These are phyloP conservation scores for Boletus calvinii DNA, from an alignment of 1,284 basidiomycete genomes.

Conservation along the genomic window DNA sequence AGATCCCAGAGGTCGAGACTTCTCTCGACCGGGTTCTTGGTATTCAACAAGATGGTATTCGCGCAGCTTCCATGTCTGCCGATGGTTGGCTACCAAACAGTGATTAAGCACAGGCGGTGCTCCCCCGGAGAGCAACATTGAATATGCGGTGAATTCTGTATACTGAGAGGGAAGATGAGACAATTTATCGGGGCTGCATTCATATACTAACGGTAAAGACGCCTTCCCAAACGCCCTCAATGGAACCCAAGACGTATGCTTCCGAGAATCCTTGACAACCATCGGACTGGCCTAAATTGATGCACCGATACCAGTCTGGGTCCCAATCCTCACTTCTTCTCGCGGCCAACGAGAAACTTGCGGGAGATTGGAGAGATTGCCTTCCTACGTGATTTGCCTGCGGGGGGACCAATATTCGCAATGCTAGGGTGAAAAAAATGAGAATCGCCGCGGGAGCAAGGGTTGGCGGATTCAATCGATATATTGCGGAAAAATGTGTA, in stretches of 20 bases:
- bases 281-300: slow-evolving; percentile 38
- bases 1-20: slow-evolving; percentile 19
- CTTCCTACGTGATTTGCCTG: slow-evolving; percentile 35
- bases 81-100: slow-evolving; percentile 61
- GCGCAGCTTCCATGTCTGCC: slow-evolving; percentile 75
- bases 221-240: slow-evolving; percentile 77
- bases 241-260: slow-evolving; percentile 58
- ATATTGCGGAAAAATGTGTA: slow-evolving; percentile 43
- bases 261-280: slow-evolving; percentile 37
- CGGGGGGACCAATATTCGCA: slow-evolving; percentile 36
- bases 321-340: slow-evolving; percentile 49
- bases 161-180: slow-evolving; percentile 45
- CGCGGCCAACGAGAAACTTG: slow-evolving; percentile 25
- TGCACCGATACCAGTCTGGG: slow-evolving; percentile 58
- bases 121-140: slow-evolving; percentile 59
- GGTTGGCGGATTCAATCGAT: slow-evolving; percentile 50
- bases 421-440: slow-evolving; percentile 58
- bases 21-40: slow-evolving; percentile 8
- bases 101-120: slow-evolving; percentile 55
- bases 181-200: not conserved
- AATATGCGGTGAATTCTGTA: slow-evolving; percentile 69
- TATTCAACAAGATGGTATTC: slow-evolving; percentile 60
- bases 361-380: slow-evolving; percentile 36
- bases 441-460: slow-evolving; percentile 69
- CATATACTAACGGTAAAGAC: slow-evolving; percentile 57